A percentile compares a stretch with the other conserved stretches of the same genome.
These are phyloP conservation scores for Penicillium fimorum DNA, from an alignment of 495 filamentous ascomycete genomes.

Conservation along the genomic window DNA sequence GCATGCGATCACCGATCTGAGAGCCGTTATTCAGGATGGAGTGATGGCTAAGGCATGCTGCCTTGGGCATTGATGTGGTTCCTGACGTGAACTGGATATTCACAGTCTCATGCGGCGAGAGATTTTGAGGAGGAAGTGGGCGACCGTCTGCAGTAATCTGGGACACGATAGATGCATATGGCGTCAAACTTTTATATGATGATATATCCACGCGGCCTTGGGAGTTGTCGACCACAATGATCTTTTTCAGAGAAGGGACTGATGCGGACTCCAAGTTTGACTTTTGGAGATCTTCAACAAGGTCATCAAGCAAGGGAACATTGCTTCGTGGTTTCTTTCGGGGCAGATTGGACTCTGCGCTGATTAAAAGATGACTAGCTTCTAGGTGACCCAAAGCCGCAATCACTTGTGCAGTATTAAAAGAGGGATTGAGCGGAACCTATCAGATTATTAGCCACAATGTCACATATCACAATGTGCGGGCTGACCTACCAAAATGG, in stretches of 20 bases:
- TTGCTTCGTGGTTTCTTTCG: constrained; percentile 80
- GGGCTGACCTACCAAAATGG: constrained; percentile 62
- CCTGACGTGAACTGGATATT: constrained; percentile 98
- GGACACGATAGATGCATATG: constrained; percentile 49
- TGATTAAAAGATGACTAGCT: constrained; percentile 75
- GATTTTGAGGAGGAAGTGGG: constrained; percentile 39
- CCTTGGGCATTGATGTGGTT: constrained; percentile 87
- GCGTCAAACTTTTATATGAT: constrained; percentile 47
- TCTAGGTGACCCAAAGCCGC: constrained; percentile 75
- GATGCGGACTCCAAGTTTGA: constrained; percentile 57
- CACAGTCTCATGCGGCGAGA: constrained; percentile 69
- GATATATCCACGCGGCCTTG: constrained; percentile 52
- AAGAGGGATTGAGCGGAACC: constrained; percentile 89
- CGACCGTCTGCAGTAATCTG: constrained; percentile 50
- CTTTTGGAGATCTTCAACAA: constrained; percentile 59
- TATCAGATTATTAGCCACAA: constrained; percentile 18
- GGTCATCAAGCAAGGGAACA: constrained; percentile 59
- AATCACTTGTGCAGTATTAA: constrained; percentile 76
- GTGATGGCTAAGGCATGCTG: constrained; percentile 80
- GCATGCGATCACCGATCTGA: constrained; percentile 80
- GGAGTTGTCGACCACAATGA: constrained; percentile 84
- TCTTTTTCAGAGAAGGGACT: constrained; percentile 65
- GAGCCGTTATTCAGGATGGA: constrained; percentile 88
- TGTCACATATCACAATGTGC: neutral
- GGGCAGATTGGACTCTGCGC: constrained; percentile 80